phyloP scores from a whole-genome alignment of 345 rosid genomes.

The Populus ilicifolia region DNA sequence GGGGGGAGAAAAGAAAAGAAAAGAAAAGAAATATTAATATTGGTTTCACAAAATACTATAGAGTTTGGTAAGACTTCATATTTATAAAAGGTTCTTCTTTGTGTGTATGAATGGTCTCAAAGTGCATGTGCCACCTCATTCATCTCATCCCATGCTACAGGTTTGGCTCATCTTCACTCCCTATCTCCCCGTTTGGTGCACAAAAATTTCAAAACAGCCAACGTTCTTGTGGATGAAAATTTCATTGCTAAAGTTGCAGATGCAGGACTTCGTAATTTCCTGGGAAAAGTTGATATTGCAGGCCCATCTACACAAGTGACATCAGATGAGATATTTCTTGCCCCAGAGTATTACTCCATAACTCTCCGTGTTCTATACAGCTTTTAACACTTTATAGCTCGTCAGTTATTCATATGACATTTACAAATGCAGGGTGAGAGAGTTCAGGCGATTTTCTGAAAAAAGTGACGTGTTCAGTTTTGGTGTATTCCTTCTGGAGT shows the following conservation, averaged over 20 bases:
- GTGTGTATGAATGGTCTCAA: constrained; percentile 12
- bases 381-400: neutral
- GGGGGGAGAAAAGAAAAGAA: neutral
- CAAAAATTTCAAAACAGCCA: constrained; percentile 87
- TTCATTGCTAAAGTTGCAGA: constrained; percentile 92
- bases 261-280: constrained; percentile 79
- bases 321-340: constrained; percentile 78
- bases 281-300: constrained; percentile 62
- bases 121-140: constrained; percentile 20
- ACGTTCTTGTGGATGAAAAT: constrained; percentile 86
- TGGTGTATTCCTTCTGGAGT: constrained; percentile 86
- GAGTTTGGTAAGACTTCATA: constrained; percentile 20
- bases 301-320: constrained; percentile 71
- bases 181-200: constrained; percentile 75
- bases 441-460: constrained; percentile 80
- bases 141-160: constrained; percentile 43
- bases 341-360: constrained; percentile 63
- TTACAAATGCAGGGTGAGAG: constrained; percentile 55
- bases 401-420: constrained; percentile 7
- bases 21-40: constrained; percentile 2
- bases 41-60: constrained; percentile 15
- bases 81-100: constrained; percentile 1
- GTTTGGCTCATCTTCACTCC: constrained; percentile 87
- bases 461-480: constrained; percentile 89
- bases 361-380: neutral